These are phyloP conservation scores for Apiospora arundinis DNA, from an alignment of 2,329 filamentous ascomycete genomes.

Conservation along the genomic window DNA sequence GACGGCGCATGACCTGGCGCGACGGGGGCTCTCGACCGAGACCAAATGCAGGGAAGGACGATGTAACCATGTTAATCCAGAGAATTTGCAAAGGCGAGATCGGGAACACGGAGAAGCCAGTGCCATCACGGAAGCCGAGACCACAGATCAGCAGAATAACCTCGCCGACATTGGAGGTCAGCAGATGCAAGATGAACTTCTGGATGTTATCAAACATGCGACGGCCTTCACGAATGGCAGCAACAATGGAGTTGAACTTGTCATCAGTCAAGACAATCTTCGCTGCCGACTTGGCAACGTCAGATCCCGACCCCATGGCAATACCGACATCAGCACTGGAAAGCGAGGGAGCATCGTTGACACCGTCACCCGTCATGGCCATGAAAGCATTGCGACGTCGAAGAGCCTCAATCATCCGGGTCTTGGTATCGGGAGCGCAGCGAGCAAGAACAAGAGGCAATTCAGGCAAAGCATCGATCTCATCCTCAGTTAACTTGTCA, in stretches of 20 bases:
- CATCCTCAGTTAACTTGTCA: conserved; percentile 74
- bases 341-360: conserved; percentile 85
- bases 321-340: conserved; percentile 86
- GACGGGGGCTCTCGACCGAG: conserved; percentile 80
- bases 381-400: conserved; percentile 78
- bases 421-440: conserved; percentile 85
- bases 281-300: conserved; percentile 83
- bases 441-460: conserved; percentile 83
- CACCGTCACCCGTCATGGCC: conserved; percentile 89
- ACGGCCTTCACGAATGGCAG: conserved; percentile 81
- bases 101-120: conserved; percentile 80
- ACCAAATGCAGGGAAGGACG: conserved; percentile 85
- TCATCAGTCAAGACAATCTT: conserved; percentile 87
- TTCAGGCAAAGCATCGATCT: conserved; percentile 78
- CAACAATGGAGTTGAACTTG: conserved; percentile 86
- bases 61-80: conserved; percentile 95
- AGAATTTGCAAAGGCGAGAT: conserved; percentile 86
- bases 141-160: conserved; percentile 83
- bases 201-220: conserved; percentile 90
- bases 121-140: conserved; percentile 77
- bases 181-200: conserved; percentile 82
- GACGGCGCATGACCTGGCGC: conserved; percentile 78
- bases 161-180: conserved; percentile 84
- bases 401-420: conserved; percentile 88
- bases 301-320: conserved; percentile 87